Percentiles rank a stretch among this genome's conserved stretches.
phyloP scores from a whole-genome alignment of 495 filamentous ascomycete species.

The Penicillium ucsense region DNA sequence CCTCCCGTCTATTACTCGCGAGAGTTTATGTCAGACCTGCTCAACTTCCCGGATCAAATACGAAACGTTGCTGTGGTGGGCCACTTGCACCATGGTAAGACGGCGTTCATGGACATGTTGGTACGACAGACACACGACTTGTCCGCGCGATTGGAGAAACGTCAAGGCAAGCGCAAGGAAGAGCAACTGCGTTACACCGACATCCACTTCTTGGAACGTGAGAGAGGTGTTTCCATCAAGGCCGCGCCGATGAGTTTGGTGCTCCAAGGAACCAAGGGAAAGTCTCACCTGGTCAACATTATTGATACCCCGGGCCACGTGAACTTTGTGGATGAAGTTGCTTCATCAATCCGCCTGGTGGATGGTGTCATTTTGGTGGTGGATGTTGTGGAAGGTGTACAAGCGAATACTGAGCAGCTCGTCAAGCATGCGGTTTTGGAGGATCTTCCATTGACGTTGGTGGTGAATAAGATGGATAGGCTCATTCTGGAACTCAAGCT shows the following conservation, averaged over 20 bases:
- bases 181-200: slow-evolving; percentile 95
- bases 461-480: slow-evolving; percentile 96
- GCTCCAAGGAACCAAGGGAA: slow-evolving; percentile 75
- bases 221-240: slow-evolving; percentile 89
- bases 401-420: slow-evolving; percentile 91
- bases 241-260: slow-evolving; percentile 90
- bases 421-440: slow-evolving; percentile 92
- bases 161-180: slow-evolving; percentile 69
- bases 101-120: slow-evolving; percentile 96
- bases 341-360: slow-evolving; percentile 72
- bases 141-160: slow-evolving; percentile 63
- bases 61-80: slow-evolving; percentile 87
- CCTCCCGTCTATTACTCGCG: slow-evolving; percentile 80
- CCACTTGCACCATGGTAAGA: slow-evolving; percentile 96
- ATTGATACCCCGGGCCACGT: slow-evolving; percentile 96
- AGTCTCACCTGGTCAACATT: slow-evolving; percentile 94
- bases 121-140: slow-evolving; percentile 91
- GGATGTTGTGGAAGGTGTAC: slow-evolving; percentile 96
- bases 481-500: slow-evolving; percentile 91
- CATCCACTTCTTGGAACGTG: slow-evolving; percentile 76
- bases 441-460: slow-evolving; percentile 76
- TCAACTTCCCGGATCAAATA: slow-evolving; percentile 91
- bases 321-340: slow-evolving; percentile 96
- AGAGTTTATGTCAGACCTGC: slow-evolving; percentile 89
- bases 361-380: slow-evolving; percentile 92